Evolutionary conservation across 1,139 yeast species (phyloP), one percentile per base, ranked within the genome.

Genomic region (Yamadazyma pseudoaaseri): DNA sequence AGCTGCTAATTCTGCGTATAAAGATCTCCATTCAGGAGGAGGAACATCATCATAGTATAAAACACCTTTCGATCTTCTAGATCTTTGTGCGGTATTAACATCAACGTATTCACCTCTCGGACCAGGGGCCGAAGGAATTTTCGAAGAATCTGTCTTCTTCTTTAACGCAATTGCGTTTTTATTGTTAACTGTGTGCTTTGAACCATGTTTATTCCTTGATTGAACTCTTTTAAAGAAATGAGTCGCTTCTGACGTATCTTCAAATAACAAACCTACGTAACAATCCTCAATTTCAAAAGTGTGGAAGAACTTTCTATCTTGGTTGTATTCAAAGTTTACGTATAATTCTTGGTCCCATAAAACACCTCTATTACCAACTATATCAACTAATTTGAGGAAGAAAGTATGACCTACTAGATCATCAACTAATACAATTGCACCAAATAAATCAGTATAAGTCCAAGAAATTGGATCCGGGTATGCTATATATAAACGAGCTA

Each of bases 291-390:
- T 69, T 62, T 92, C 98, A 62, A 92, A 92, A 7, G 95, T 75
- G 56, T 92, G 98, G 70, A 92, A 92, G 60, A 86, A 92, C 33
- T 95, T 81, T 16, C 98, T 75, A 56, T 92, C 98, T 59, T 92
- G 97, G 54, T 85, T 77, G 60, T 92, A 92, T 45, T 81, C 83
- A 56, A 92, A 89, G 49, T 86, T 84, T 7, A 87, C 81, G 54
- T 86, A 92, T 31, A 92, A 61, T 57, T 92, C 98, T 58, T 92
- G 98, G 58, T 92, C 98, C 98, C 98, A 92, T 1, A 92, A 46
- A 1, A 92, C 95, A 13, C 97, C 97, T 26, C 86, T 68, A 43
- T 78, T 76, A 8, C 95, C 95, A 26, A 69, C 56, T 27, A 92
- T 78, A 52, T 92, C 98, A 8, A 92, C 95, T 38, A 92, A 56